Conservation (phyloP, 805 yeast genomes). For the Barnettozyma wickerhamii region DNA sequence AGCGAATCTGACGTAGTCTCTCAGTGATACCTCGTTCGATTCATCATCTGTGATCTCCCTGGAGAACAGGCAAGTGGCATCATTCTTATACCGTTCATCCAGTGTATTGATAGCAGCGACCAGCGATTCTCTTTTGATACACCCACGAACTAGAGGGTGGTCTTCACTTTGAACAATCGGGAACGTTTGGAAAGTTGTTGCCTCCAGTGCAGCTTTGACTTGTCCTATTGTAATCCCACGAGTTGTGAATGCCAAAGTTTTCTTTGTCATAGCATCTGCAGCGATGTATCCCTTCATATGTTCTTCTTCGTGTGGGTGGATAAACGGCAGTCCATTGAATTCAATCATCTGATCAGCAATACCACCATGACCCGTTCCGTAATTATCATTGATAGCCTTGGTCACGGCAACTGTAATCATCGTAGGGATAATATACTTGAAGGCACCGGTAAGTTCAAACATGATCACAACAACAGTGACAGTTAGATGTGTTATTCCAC, state of each 20-base stretch:
- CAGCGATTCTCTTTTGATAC: slow-evolving; percentile 40
- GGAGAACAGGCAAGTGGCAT: not conserved
- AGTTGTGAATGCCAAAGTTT: slow-evolving; percentile 35
- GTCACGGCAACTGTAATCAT: slow-evolving; percentile 95
- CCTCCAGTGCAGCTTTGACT: slow-evolving; percentile 30
- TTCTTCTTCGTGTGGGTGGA: slow-evolving; percentile 69
- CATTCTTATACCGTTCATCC: slow-evolving; percentile 23
- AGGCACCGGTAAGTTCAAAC: slow-evolving; percentile 96
- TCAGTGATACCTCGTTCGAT: slow-evolving; percentile 17
- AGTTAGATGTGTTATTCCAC: slow-evolving; percentile 92
- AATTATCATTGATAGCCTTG: slow-evolving; percentile 67
- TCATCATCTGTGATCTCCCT: slow-evolving; percentile 13
- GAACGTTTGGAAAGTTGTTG: slow-evolving; percentile 40
- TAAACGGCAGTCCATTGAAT: slow-evolving; percentile 82
- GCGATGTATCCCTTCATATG: slow-evolving; percentile 45
- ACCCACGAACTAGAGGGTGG: slow-evolving; percentile 41
- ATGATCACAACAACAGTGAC: slow-evolving; percentile 91
- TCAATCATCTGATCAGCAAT: slow-evolving; percentile 94
- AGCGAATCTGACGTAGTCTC: slow-evolving; percentile 41
- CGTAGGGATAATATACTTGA: slow-evolving; percentile 86
- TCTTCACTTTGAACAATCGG: slow-evolving; percentile 46
- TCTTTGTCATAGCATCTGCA: slow-evolving; percentile 59
- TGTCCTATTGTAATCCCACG: slow-evolving; percentile 31
- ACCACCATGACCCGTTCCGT: slow-evolving; percentile 66
- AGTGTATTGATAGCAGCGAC: slow-evolving; percentile 26